Evolutionary conservation across 2,329 filamentous ascomycete genomes (phyloP).

Genomic region (Alternaria sp.): DNA sequence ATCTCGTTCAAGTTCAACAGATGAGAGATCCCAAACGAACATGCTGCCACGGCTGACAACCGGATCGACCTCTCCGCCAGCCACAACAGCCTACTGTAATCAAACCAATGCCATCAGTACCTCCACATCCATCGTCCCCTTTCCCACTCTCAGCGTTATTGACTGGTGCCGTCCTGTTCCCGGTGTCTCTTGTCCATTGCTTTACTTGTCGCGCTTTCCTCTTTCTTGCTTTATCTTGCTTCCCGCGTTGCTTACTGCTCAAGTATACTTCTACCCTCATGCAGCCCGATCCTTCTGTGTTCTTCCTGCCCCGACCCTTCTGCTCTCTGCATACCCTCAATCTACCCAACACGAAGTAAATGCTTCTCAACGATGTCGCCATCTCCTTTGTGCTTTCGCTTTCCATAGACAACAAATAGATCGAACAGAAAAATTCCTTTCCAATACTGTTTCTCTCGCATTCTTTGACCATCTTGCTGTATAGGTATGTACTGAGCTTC

Average conservation of each 20-base stretch:
- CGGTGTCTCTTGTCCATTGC: too few species aligned
- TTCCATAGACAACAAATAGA: neutral
- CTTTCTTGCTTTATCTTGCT: too few species aligned
- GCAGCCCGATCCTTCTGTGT: neutral
- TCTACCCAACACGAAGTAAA: neutral
- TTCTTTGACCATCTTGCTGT: too few species aligned
- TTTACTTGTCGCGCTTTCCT: too few species aligned
- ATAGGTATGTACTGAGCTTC: too few species aligned
- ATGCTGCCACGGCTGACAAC: neutral
- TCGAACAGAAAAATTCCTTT: neutral
- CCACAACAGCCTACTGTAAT: too few species aligned
- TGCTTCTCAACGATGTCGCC: neutral
- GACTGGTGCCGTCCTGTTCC: too few species aligned
- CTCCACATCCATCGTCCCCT: too few species aligned
- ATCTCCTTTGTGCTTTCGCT: neutral
- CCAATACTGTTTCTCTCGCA: too few species aligned
- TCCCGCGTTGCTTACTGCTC: too few species aligned
- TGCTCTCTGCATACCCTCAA: neutral
- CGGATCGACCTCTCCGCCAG: neutral
- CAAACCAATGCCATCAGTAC: too few species aligned
- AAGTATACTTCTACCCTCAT: neutral
- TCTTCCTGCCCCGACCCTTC: neutral
- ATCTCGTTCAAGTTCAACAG: neutral
- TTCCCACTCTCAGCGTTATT: too few species aligned
- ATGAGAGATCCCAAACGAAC: neutral